A percentile compares a stretch with the other conserved stretches of the same genome.
These are phyloP conservation scores for Henckelia pumila DNA, from an alignment of 257 asterid genomes.

Conservation along the genomic window DNA sequence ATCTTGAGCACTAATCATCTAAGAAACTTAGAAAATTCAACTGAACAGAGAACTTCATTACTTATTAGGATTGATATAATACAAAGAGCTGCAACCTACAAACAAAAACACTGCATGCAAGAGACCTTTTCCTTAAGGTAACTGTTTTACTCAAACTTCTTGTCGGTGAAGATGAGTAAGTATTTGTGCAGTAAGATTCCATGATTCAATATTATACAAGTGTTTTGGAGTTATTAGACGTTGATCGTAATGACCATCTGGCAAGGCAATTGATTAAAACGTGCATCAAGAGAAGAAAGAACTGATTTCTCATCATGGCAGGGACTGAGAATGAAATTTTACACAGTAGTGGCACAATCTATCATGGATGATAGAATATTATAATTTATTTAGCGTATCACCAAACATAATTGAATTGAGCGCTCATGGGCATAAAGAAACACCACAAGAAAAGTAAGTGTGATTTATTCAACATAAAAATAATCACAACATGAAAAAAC, in stretches of 20 bases:
- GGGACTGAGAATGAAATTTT: not conserved
- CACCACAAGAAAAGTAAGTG: not conserved
- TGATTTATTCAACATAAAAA: not conserved
- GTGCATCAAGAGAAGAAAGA: slow-evolving; percentile 1
- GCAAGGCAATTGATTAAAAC: slow-evolving; percentile 6
- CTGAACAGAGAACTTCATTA: no score
- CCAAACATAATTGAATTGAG: not conserved
- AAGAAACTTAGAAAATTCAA: no score
- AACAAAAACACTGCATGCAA: no score
- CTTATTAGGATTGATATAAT: no score
- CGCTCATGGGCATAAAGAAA: not conserved
- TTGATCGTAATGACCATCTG: not conserved
- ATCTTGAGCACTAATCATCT: not conserved
- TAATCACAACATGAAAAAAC: slow-evolving; percentile 19
- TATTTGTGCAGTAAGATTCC: not conserved
- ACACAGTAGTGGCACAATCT: slow-evolving; percentile 2
- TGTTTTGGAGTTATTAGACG: not conserved
- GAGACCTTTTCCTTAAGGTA: no score
- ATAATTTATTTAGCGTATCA: not conserved
- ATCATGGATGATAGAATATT: not conserved
- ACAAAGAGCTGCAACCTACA: no score
- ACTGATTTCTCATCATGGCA: slow-evolving; percentile 7
- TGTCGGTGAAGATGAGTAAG: not conserved
- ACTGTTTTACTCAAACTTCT: no score
- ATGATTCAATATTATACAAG: not conserved